Evolutionary conservation across 306 rosid species (phyloP).

Genomic region (Acacia acuminata): DNA sequence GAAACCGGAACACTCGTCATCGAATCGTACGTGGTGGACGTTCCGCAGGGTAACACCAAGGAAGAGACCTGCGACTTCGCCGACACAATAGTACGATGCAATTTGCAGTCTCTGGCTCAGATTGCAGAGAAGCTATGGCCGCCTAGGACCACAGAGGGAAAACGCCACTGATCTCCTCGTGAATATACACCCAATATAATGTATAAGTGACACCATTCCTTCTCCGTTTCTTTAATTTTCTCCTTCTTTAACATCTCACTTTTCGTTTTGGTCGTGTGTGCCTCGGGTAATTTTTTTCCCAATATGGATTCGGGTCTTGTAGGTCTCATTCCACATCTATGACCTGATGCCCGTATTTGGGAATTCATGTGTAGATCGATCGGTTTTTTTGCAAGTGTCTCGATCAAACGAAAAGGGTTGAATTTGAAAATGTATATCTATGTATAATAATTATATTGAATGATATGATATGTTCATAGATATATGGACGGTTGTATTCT

Average conservation of each 20-base stretch:
- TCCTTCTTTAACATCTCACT: background rate
- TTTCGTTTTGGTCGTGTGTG: background rate
- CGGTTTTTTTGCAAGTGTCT: conserved; percentile 12
- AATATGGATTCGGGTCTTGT: conserved; percentile 29
- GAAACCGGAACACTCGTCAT: conserved; percentile 45
- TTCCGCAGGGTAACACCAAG: conserved; percentile 59
- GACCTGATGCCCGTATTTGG: conserved; percentile 19
- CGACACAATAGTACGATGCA: conserved; percentile 63
- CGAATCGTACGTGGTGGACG: conserved; percentile 65
- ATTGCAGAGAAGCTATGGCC: conserved; percentile 40
- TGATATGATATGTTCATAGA: background rate
- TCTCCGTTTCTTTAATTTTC: too few species aligned
- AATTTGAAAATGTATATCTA: conserved; percentile 33
- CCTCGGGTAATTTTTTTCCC: conserved; percentile 23
- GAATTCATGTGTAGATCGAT: conserved; percentile 14
- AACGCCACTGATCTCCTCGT: background rate
- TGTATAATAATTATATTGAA: conserved; percentile 2
- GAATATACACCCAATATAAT: background rate
- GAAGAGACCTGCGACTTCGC: conserved; percentile 64
- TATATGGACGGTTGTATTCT: background rate
- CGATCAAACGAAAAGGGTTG: conserved; percentile 34
- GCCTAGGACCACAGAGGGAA: background rate
- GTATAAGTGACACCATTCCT: background rate
- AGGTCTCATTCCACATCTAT: background rate
- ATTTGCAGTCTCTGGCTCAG: conserved; percentile 59